phyloP scores from a whole-genome alignment of 108 stramenopile species.

The Schizochytrium sp. region DNA sequence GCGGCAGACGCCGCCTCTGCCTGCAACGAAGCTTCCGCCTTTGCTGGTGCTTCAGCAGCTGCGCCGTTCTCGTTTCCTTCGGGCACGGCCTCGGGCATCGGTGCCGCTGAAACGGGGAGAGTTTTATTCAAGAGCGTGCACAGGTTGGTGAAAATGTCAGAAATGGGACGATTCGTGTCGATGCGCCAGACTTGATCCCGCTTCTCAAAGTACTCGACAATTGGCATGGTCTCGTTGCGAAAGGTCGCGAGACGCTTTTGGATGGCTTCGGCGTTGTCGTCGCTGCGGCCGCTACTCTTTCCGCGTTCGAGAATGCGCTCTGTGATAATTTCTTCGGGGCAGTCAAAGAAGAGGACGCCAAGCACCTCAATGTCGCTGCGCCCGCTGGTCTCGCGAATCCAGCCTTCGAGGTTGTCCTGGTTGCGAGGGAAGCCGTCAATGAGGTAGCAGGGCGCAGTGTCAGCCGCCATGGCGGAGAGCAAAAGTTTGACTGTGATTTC shows the following conservation, averaged over 20 bases:
- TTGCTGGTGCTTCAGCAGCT: too few species aligned
- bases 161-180: constrained; percentile 16
- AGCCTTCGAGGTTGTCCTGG: constrained; percentile 40
- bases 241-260: constrained; percentile 34
- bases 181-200: constrained; percentile 19
- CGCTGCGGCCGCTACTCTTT: constrained; percentile 40
- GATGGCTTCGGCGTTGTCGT: constrained; percentile 49
- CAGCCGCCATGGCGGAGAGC: constrained; percentile 25
- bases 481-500: constrained; percentile 33
- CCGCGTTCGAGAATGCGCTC: constrained; percentile 31
- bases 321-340: constrained; percentile 28
- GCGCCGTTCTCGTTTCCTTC: too few species aligned
- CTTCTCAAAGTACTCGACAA: constrained; percentile 26
- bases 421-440: constrained; percentile 55
- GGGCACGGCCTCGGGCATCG: too few species aligned
- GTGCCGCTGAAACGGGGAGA: too few species aligned
- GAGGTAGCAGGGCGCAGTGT: constrained; percentile 28
- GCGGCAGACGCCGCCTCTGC: too few species aligned
- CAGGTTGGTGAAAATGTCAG: constrained; percentile 11
- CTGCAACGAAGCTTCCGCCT: too few species aligned
- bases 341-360: constrained; percentile 35
- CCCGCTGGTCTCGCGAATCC: constrained; percentile 33
- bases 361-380: constrained; percentile 5
- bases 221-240: constrained; percentile 43
- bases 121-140: too few species aligned